phyloP scores from a whole-genome alignment of 169 alveolate genomes.

The Plasmodium gallinaceum region DNA sequence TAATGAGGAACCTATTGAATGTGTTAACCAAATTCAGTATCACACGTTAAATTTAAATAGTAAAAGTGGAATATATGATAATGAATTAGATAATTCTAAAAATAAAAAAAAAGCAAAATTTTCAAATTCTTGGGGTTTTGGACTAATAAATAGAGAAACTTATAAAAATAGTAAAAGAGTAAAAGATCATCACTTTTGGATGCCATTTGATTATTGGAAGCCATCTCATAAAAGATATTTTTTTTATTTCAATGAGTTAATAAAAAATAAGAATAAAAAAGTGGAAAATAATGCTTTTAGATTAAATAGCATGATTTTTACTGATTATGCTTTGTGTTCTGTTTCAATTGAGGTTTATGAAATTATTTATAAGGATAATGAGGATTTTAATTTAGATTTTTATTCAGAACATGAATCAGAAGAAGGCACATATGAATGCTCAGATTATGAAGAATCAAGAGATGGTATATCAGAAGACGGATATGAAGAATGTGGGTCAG shows the following conservation, averaged over 20 bases:
- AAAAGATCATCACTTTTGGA: conserved; percentile 77
- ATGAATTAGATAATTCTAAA: conserved; percentile 27
- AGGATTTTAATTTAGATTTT: conserved; percentile 22
- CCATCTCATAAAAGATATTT: conserved; percentile 76
- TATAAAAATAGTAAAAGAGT: conserved; percentile 41
- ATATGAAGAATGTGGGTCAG: background rate
- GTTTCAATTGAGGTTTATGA: conserved; percentile 74
- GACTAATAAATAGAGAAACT: conserved; percentile 39
- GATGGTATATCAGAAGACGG: background rate
- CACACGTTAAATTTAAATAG: conserved; percentile 43
- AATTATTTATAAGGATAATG: conserved; percentile 57
- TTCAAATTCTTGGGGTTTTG: conserved; percentile 76
- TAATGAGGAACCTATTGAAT: conserved; percentile 3
- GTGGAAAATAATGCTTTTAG: conserved; percentile 57
- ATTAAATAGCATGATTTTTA: conserved; percentile 68
- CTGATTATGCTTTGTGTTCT: conserved; percentile 56
- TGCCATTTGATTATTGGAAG: conserved; percentile 77
- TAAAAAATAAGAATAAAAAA: conserved; percentile 70
- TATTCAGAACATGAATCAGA: conserved; percentile 19
- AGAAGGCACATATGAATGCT: background rate
- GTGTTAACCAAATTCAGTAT: conserved; percentile 23
- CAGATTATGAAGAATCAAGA: background rate
- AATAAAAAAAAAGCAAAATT: conserved; percentile 26
- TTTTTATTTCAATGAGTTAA: conserved; percentile 65
- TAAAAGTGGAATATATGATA: conserved; percentile 35